Conservation (phyloP, 257 asterid genomes). For the Nicotiana paniculata region DNA sequence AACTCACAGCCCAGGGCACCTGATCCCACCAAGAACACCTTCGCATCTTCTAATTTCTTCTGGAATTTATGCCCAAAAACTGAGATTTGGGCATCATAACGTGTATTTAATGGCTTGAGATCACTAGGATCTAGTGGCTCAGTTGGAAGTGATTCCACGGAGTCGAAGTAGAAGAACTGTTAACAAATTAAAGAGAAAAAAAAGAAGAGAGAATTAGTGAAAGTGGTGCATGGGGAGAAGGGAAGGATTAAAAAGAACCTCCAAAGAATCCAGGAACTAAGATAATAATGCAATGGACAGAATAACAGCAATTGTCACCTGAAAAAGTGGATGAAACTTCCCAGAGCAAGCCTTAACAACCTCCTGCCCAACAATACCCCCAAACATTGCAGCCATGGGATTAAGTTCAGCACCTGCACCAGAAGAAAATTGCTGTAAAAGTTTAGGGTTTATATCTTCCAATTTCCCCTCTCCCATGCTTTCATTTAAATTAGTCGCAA, state of each 20-base stretch:
- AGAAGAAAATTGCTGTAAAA: constrained; percentile 65
- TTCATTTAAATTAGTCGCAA: constrained; percentile 53
- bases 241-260: background rate
- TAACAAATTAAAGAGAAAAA: constrained; percentile 10
- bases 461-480: constrained; percentile 57
- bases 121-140: constrained; percentile 69
- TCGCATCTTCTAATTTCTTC: constrained; percentile 78
- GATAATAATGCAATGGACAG: background rate
- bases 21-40: constrained; percentile 78
- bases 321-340: constrained; percentile 87
- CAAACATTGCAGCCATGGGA: constrained; percentile 98
- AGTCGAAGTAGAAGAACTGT: constrained; percentile 92
- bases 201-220: background rate
- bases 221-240: background rate
- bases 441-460: constrained; percentile 65
- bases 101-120: constrained; percentile 64
- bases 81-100: constrained; percentile 92
- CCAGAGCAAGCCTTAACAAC: constrained; percentile 97
- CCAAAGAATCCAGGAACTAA: background rate
- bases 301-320: constrained; percentile 36
- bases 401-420: constrained; percentile 90
- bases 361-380: constrained; percentile 97
- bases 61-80: constrained; percentile 83
- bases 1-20: constrained; percentile 98
- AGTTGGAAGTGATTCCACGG: constrained; percentile 83